Base-by-base conservation (phyloP, 345 rosid species). In the Corchorus olitorius region DNA sequence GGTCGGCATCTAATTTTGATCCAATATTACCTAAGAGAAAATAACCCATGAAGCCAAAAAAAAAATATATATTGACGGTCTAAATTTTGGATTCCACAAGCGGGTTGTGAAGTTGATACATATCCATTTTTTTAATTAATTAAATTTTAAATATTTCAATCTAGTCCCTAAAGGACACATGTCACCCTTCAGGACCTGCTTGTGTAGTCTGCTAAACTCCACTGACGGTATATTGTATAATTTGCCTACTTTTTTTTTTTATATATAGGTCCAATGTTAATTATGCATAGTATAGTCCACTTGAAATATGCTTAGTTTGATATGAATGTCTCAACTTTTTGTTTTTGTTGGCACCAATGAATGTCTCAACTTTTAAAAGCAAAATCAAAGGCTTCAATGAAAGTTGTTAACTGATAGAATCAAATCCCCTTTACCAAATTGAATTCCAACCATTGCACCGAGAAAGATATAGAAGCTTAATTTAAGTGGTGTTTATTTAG, bases 1-100 rank as follows among this genome's bases (percentile, higher is more conserved):
- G 89, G 91, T 76, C 87, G 89, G 89, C 76, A 62, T 82, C 87
- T 82, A 84, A 86, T 79, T 73, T 61, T 71, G 53, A 19, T 65
- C 4, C 4, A 58, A 49, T 11, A 46, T 66, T 71, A 79, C 78
- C 75, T 74, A 71, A 76, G 41, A 48, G 34, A 75, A 41, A 68
- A 20, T 39, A 27, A 54, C 50, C 9, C 62, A 9, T 48, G 12
- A 48, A 48, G 14, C 10, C 8, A 48, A 11, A 14, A 11, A 12
- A 3, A 48, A 3, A 48, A n/a, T n/a, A n/a, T n/a, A n/a, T n/a
- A n/a, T n/a, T n/a, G n/a, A n/a, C n/a, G n/a, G n/a, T n/a, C n/a
- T n/a, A n/a, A n/a, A n/a, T n/a, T n/a, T n/a, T n/a, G n/a, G n/a
- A n/a, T n/a, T n/a, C n/a, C n/a, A n/a, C n/a, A n/a, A n/a, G n/a